These are phyloP conservation scores for Nidularia pulvinata DNA, from an alignment of 768 basidiomycete species.

Conservation along the genomic window DNA sequence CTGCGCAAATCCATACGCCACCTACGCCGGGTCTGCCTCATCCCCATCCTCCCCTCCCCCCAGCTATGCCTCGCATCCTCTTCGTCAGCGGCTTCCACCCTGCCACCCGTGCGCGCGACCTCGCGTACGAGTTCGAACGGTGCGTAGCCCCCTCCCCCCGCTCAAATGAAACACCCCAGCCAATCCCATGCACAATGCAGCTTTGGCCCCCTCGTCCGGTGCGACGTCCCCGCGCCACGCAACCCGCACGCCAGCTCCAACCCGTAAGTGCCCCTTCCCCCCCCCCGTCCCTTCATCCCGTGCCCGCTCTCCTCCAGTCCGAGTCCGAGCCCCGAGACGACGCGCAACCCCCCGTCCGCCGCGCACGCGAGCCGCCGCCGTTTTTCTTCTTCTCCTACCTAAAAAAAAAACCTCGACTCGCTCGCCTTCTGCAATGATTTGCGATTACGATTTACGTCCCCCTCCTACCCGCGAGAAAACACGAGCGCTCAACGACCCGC, in stretches of 20 bases:
- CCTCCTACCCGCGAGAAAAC: not conserved
- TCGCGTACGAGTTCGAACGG: constrained; percentile 90
- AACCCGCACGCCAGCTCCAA: constrained; percentile 74
- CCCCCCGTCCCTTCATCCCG: constrained; percentile 9
- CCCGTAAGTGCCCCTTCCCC: constrained; percentile 65
- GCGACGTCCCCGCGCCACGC: constrained; percentile 88
- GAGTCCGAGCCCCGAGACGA: not conserved
- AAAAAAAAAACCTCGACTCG: not conserved
- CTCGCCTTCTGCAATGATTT: not conserved
- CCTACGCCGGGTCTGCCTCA: constrained; percentile 6
- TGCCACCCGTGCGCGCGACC: constrained; percentile 78
- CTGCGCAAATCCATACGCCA: constrained; percentile 12
- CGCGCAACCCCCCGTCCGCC: not conserved
- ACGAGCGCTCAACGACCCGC: constrained; percentile 50
- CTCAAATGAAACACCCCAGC: constrained; percentile 7
- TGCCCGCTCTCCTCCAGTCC: constrained; percentile 15
- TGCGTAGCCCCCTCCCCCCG: constrained; percentile 15
- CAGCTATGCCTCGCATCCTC: constrained; percentile 53
- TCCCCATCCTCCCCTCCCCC: constrained; percentile 10
- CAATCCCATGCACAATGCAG: constrained; percentile 32
- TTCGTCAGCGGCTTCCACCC: constrained; percentile 89
- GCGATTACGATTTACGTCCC: not conserved
- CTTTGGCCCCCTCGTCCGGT: constrained; percentile 82
- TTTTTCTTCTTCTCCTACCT: not conserved
- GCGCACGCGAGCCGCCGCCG: not conserved